Evolutionary conservation across 148 eudicot species (phyloP).

Genomic region (Rhododendron williamsianum): DNA sequence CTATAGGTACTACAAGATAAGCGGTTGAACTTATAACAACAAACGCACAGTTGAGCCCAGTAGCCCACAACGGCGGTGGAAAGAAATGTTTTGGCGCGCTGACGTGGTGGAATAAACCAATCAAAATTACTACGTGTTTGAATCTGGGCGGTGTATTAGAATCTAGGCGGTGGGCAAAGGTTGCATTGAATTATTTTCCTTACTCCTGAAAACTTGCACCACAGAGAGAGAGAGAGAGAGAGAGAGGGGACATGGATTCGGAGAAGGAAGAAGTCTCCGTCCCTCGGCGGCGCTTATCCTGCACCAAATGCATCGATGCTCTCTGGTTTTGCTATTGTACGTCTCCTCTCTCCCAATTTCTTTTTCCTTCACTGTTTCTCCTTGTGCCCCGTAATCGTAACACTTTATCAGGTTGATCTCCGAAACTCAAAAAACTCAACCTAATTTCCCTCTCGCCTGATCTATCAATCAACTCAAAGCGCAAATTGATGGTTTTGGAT

Average conservation of each 20-base stretch:
- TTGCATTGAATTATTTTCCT: too few species aligned
- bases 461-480: not conserved
- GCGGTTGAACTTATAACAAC: too few species aligned
- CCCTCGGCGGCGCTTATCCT: conserved; percentile 38
- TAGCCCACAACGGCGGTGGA: too few species aligned
- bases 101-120: too few species aligned
- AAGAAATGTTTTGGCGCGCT: too few species aligned
- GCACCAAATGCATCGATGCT: conserved; percentile 66
- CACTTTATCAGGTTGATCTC: not conserved
- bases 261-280: conserved; percentile 17
- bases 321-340: conserved; percentile 94
- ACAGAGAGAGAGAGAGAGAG: not conserved
- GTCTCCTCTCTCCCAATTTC: conserved; percentile 3
- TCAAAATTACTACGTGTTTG: too few species aligned
- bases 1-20: too few species aligned
- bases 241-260: conserved; percentile 14
- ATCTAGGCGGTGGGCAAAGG: too few species aligned
- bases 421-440: not conserved
- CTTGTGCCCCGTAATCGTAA: not conserved
- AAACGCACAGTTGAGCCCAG: too few species aligned
- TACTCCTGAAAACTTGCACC: too few species aligned
- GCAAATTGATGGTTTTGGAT: not conserved
- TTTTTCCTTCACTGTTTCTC: not conserved
- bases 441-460: not conserved
- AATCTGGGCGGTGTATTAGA: too few species aligned